These are phyloP conservation scores for Marasmius sp. DNA, from an alignment of 1,284 basidiomycete genomes.

Conservation along the genomic window DNA sequence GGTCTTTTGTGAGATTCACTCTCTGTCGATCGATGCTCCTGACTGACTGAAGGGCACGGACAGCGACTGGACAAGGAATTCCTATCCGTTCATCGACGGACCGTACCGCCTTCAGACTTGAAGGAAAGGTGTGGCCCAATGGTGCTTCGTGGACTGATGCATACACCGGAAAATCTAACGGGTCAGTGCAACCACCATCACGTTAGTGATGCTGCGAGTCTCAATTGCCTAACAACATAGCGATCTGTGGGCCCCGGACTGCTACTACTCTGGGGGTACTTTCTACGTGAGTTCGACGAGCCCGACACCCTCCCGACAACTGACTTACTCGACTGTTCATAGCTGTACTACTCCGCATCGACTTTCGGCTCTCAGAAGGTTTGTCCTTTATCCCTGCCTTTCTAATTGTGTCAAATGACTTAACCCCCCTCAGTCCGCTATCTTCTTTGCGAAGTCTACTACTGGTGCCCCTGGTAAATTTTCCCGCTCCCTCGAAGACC, in stretches of 20 bases:
- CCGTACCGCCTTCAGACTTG: slow-evolving; percentile 46
- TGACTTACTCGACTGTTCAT: neutral
- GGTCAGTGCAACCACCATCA: slow-evolving; percentile 26
- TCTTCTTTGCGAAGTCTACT: slow-evolving; percentile 48
- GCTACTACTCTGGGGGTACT: slow-evolving; percentile 41
- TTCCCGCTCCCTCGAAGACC: neutral
- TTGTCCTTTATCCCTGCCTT: slow-evolving; percentile 7
- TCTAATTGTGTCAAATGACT: neutral
- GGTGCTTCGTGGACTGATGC: slow-evolving; percentile 49
- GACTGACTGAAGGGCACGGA: neutral
- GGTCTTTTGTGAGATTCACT: slow-evolving; percentile 42
- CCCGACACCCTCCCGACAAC: neutral
- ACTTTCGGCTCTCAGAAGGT: slow-evolving; percentile 51
- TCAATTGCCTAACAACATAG: slow-evolving; percentile 18
- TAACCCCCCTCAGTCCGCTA: slow-evolving; percentile 35
- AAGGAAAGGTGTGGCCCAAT: slow-evolving; percentile 50
- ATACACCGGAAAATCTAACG: slow-evolving; percentile 50
- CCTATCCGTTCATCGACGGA: slow-evolving; percentile 54
- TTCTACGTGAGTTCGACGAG: slow-evolving; percentile 38
- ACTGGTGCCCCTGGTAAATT: slow-evolving; percentile 40
- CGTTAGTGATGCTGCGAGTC: too few species aligned
- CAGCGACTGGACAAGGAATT: slow-evolving; percentile 48
- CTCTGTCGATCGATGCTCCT: neutral
- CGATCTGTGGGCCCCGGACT: slow-evolving; percentile 54
- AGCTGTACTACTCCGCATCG: slow-evolving; percentile 47